Base-by-base conservation (phyloP, 768 basidiomycete genomes). In the Paxillus rubicundulus region DNA sequence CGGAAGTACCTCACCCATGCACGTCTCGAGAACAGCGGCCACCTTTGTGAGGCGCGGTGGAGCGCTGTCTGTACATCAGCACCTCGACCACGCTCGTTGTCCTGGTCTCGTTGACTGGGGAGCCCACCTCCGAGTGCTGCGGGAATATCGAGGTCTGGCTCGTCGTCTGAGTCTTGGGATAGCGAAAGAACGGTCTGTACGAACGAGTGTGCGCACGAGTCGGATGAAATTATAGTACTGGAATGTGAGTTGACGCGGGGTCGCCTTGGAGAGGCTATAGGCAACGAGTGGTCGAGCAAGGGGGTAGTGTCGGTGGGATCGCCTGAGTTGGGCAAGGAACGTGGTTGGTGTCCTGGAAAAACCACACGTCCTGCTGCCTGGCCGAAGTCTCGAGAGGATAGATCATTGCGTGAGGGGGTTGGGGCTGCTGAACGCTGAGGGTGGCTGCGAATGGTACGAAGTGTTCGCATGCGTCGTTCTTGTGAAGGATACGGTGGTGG, bases 401-500 rank as follows among this genome's bases (percentile, higher is more conserved):
- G 52, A 42, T 70, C 62, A 38, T 57, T 46, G 41, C 68, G 66
- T 52, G 65, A 54, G 14, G 63, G 49, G 52, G 65, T 63, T 63
- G 53, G 55, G 49, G 66, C 60, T 27, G 72, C 59, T 41, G 58
- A 37, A 56, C 70, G 62, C 45, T 71, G 68, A 47, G 69, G 36
- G 36, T 65, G 58, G 50, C 67, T 68, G 52, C 63, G 70, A 6
- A 58, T 55, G 43, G 59, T 43, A 21, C 70, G 71, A 47, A 63
- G 58, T 41, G 70, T 53, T 47, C 76, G 69, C 7, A 68, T 50
- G 34, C 79, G 77, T 18, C 81, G 73, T 53, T 76, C 65, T 32
- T 67, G 70, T 1, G 76, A 73, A 17, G 85, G 86, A 66, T 89
- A 89, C 2, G 87, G 87, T 0, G 87, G 87, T 9, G 87, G 87